Conservation (phyloP, 2,329 filamentous ascomycete genomes). For the Clarireedia monteithiana region DNA sequence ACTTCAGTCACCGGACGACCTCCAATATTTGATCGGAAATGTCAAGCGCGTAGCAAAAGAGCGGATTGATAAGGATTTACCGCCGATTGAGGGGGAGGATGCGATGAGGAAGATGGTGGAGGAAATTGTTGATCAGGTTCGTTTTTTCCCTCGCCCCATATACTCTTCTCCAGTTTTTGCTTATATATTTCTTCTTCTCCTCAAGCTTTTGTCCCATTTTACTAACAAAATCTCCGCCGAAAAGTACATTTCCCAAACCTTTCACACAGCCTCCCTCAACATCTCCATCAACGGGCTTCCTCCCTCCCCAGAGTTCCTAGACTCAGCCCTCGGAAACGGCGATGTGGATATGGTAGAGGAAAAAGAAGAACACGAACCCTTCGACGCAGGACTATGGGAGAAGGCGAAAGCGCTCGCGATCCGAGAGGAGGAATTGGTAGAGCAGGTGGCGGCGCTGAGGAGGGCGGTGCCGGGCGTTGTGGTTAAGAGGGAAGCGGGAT, state of each 20-base stretch:
- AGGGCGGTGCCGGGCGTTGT: slow-evolving; percentile 17
- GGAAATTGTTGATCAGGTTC: slow-evolving; percentile 50
- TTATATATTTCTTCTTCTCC: background rate
- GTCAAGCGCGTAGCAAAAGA: slow-evolving; percentile 59
- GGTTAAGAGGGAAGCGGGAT: slow-evolving; percentile 15
- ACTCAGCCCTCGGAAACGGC: slow-evolving; percentile 20
- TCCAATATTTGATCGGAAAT: slow-evolving; percentile 61
- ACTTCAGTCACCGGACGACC: slow-evolving; percentile 67
- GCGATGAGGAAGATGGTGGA: slow-evolving; percentile 52
- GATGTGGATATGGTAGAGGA: slow-evolving; percentile 12
- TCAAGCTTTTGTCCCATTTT: background rate
- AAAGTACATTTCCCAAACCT: slow-evolving; percentile 55
- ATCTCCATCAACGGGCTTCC: slow-evolving; percentile 53
- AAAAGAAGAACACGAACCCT: slow-evolving; percentile 47
- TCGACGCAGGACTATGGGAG: slow-evolving; percentile 50
- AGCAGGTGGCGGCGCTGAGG: slow-evolving; percentile 46
- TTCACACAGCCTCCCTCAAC: slow-evolving; percentile 49
- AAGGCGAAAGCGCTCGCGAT: slow-evolving; percentile 52
- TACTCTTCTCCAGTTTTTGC: background rate
- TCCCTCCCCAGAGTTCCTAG: slow-evolving; percentile 32
- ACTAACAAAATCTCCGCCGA: background rate
- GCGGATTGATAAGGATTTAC: slow-evolving; percentile 61
- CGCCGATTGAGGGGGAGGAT: slow-evolving; percentile 53
- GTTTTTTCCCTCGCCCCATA: slow-evolving; percentile 7
- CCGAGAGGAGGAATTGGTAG: slow-evolving; percentile 55